A percentile compares a stretch with the other conserved stretches of the same genome.
These are phyloP conservation scores for Candida montana DNA, from an alignment of 805 yeast species.

Conservation along the genomic window DNA sequence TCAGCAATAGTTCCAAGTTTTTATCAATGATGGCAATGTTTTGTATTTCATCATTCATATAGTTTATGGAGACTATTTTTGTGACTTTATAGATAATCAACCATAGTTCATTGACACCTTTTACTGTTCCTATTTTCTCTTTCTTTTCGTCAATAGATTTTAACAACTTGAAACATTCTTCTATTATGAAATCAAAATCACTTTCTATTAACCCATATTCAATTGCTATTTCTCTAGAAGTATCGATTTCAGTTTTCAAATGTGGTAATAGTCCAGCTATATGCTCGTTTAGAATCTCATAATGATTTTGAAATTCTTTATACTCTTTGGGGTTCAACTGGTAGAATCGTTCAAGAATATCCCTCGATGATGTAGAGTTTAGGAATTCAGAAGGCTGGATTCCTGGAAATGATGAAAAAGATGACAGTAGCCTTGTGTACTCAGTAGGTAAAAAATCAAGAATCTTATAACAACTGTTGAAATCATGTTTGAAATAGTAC, in stretches of 20 bases:
- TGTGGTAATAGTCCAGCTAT: constrained; percentile 3
- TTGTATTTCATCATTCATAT: constrained; percentile 4
- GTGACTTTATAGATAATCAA: constrained; percentile 30
- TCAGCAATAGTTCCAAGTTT: constrained; percentile 1
- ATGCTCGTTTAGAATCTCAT: neutral
- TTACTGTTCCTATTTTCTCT: neutral
- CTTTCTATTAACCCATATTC: constrained; percentile 7
- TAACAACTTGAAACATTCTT: constrained; percentile 3
- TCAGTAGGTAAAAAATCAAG: constrained; percentile 4
- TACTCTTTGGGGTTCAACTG: constrained; percentile 7
- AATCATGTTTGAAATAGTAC: constrained; percentile 8
- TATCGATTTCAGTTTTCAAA: neutral
- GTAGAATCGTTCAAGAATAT: constrained; percentile 4
- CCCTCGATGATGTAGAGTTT: neutral
- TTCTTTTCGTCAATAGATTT: neutral
- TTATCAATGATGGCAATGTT: neutral
- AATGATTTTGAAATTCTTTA: neutral
- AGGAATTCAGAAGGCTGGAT: constrained; percentile 2
- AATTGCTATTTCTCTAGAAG: constrained; percentile 5
- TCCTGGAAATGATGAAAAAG: constrained; percentile 4
- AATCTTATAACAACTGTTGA: constrained; percentile 9
- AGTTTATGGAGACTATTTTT: constrained; percentile 6
- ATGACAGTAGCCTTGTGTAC: constrained; percentile 5
- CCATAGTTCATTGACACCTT: constrained; percentile 42
- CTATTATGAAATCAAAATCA: constrained; percentile 6